These are phyloP conservation scores for Trapa incisa DNA, from an alignment of 345 rosid genomes.

Conservation along the genomic window DNA sequence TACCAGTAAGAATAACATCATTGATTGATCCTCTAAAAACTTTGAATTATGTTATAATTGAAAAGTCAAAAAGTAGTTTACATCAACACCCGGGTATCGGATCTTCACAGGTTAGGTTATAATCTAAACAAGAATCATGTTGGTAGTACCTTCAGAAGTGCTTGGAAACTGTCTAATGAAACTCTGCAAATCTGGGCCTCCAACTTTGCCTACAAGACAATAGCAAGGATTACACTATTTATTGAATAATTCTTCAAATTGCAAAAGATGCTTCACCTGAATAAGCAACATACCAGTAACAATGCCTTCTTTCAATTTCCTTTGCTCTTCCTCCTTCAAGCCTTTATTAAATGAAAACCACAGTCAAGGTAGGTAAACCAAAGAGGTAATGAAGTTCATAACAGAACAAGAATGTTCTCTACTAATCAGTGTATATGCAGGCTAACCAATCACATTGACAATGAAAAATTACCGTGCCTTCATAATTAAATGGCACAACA, in stretches of 20 bases:
- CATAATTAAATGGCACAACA: too few species aligned
- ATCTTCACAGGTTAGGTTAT: neutral
- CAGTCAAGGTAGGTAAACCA: neutral
- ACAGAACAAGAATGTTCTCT: neutral
- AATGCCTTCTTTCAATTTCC: slow-evolving; percentile 50
- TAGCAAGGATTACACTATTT: slow-evolving; percentile 4
- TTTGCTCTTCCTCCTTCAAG: slow-evolving; percentile 75
- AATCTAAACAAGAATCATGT: neutral
- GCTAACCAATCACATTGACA: neutral
- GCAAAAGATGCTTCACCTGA: slow-evolving; percentile 3
- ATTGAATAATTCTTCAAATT: neutral
- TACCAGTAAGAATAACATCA: neutral
- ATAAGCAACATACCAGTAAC: slow-evolving; percentile 28
- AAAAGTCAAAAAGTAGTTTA: too few species aligned
- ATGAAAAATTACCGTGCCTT: neutral
- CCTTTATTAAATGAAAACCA: slow-evolving; percentile 16
- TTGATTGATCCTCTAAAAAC: neutral
- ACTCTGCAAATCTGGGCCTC: slow-evolving; percentile 78
- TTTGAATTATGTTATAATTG: too few species aligned
- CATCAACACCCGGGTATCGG: neutral
- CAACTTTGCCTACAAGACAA: slow-evolving; percentile 41
- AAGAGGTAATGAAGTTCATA: neutral
- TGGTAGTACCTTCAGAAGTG: slow-evolving; percentile 42
- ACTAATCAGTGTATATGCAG: neutral
- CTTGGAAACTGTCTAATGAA: slow-evolving; percentile 69